phyloP scores from a whole-genome alignment of 179 eudicot species.

The Silene noctiflora region DNA sequence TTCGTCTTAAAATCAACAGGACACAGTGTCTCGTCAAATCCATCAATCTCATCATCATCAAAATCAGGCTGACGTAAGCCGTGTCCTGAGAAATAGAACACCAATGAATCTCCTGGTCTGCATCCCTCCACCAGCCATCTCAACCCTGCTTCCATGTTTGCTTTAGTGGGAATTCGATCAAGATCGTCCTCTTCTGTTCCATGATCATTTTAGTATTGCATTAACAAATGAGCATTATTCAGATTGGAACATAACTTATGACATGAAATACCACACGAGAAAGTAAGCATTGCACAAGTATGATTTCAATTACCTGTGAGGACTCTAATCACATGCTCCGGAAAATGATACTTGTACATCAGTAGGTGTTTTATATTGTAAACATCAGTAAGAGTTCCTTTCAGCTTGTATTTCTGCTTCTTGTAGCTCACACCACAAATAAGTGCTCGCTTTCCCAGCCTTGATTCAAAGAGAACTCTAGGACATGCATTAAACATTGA shows the following conservation, averaged over 20 bases:
- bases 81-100: conserved; percentile 80
- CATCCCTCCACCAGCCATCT: conserved; percentile 66
- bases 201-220: conserved; percentile 20
- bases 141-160: conserved; percentile 53
- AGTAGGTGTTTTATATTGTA: conserved; percentile 45
- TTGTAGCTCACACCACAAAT: conserved; percentile 69
- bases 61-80: conserved; percentile 64
- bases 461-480: conserved; percentile 20
- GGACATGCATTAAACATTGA: conserved; percentile 35
- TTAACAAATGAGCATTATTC: conserved; percentile 11
- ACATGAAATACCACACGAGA: too few relatives aligned
- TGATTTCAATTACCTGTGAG: conserved; percentile 51
- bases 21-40: conserved; percentile 66
- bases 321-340: conserved; percentile 40
- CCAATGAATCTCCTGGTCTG: conserved; percentile 69
- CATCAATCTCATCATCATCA: conserved; percentile 57
- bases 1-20: conserved; percentile 65
- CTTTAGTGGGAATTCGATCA: conserved; percentile 46
- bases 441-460: conserved; percentile 52
- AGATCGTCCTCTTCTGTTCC: conserved; percentile 34
- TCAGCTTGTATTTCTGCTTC: conserved; percentile 47
- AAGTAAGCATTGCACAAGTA: background rate
- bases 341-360: conserved; percentile 33
- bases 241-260: background rate
- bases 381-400: conserved; percentile 57